These are phyloP conservation scores for Termitomyces sp. DNA, from an alignment of 768 basidiomycete species.

Conservation along the genomic window DNA sequence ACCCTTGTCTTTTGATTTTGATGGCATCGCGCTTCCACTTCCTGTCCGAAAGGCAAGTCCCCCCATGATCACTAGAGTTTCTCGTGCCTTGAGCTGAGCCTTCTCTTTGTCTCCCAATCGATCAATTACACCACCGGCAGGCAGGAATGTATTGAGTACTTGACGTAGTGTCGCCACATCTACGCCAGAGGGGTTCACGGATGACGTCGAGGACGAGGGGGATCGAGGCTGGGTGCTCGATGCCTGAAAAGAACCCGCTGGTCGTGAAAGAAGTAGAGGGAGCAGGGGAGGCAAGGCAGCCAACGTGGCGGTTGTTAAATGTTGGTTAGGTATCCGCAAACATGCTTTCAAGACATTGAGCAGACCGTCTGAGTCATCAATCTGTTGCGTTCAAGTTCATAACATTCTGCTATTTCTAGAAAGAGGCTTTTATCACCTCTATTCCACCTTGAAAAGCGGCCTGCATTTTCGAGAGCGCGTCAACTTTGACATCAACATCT, in stretches of 20 bases:
- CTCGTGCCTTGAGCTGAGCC: slow-evolving; percentile 69
- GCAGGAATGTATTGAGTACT: slow-evolving; percentile 64
- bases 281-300: slow-evolving; percentile 65
- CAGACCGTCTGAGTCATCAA: slow-evolving; percentile 69
- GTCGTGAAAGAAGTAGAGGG: slow-evolving; percentile 54
- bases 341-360: slow-evolving; percentile 69
- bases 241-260: slow-evolving; percentile 24
- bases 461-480: slow-evolving; percentile 78
- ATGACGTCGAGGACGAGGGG: slow-evolving; percentile 52
- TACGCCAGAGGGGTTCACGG: slow-evolving; percentile 36
- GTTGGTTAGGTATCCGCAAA: slow-evolving; percentile 78
- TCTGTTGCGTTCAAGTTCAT: slow-evolving; percentile 36
- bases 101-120: slow-evolving; percentile 81
- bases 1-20: slow-evolving; percentile 54
- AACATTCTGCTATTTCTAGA: neutral
- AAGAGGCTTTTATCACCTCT: slow-evolving; percentile 46
- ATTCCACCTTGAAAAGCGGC: slow-evolving; percentile 66
- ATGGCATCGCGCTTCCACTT: slow-evolving; percentile 37
- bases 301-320: slow-evolving; percentile 75
- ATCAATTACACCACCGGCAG: slow-evolving; percentile 76
- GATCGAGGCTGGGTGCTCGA: slow-evolving; percentile 37
- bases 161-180: slow-evolving; percentile 65
- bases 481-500: slow-evolving; percentile 82
- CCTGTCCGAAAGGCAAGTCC: slow-evolving; percentile 66
- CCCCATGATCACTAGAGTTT: slow-evolving; percentile 72